A percentile compares a stretch with the other conserved stretches of the same genome.
phyloP scores from a whole-genome alignment of 208 protist genomes.

The Kentomonas sorsogonicus region DNA sequence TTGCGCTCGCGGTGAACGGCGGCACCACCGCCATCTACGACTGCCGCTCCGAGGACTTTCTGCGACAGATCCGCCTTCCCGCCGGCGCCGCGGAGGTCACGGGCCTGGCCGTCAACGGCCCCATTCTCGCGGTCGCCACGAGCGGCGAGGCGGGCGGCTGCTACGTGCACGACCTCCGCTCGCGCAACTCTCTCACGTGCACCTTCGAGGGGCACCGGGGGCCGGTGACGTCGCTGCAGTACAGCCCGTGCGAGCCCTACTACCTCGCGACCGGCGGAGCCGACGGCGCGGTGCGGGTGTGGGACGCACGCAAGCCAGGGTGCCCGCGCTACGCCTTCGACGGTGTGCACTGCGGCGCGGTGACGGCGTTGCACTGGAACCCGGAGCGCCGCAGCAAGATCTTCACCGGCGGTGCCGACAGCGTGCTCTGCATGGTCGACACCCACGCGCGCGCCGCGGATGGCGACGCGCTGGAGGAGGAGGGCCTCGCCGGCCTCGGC shows the following conservation, averaged over 20 bases:
- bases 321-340: constrained; percentile 64
- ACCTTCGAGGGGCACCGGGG: constrained; percentile 54
- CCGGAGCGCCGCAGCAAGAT: constrained; percentile 63
- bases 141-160: constrained; percentile 31
- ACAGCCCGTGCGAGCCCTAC: constrained; percentile 71
- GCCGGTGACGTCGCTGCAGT: constrained; percentile 44
- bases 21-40: constrained; percentile 72
- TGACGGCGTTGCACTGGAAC: constrained; percentile 62
- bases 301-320: constrained; percentile 55
- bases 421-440: constrained; percentile 67
- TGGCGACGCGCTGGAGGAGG: constrained; percentile 3
- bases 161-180: constrained; percentile 69
- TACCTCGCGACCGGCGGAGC: constrained; percentile 70
- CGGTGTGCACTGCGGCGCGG: constrained; percentile 46
- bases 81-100: constrained; percentile 31
- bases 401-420: constrained; percentile 69
- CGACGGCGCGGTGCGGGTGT: constrained; percentile 63
- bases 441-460: constrained; percentile 42
- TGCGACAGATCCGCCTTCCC: constrained; percentile 53
- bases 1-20: constrained; percentile 56
- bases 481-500: no score
- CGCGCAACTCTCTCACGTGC: constrained; percentile 58
- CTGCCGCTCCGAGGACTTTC: constrained; percentile 42
- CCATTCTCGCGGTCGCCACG: constrained; percentile 55
- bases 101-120: constrained; percentile 60